Percentiles rank a stretch among this genome's conserved stretches.
These are phyloP conservation scores for Dryas alaskensis DNA, from an alignment of 306 rosid genomes.

Conservation along the genomic window DNA sequence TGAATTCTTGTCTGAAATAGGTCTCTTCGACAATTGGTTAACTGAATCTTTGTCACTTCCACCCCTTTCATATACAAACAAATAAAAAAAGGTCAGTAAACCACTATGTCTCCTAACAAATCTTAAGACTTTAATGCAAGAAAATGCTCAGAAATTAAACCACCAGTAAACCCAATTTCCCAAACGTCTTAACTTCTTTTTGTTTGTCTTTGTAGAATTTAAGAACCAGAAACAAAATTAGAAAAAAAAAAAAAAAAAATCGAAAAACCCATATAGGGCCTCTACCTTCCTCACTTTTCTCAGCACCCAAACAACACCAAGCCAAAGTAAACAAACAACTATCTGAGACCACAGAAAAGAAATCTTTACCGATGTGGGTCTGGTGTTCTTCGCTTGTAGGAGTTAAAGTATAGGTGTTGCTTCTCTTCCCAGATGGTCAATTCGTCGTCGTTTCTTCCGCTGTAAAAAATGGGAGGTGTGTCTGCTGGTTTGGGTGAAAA, in stretches of 20 bases:
- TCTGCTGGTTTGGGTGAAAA: conserved; percentile 21
- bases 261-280: background rate
- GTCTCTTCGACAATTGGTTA: conserved; percentile 2
- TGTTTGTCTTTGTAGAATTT: background rate
- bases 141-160: background rate
- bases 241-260: background rate
- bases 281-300: background rate
- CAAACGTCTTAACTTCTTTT: background rate
- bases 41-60: conserved; percentile 4
- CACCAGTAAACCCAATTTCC: background rate
- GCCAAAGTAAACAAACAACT: background rate
- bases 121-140: background rate
- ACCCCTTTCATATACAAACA: conserved; percentile 9
- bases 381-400: conserved; percentile 47
- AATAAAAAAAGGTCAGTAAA: background rate
- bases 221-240: conserved; percentile 3
- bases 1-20: background rate
- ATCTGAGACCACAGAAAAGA: too few relatives aligned
- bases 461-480: conserved; percentile 6
- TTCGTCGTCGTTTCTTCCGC: conserved; percentile 26
- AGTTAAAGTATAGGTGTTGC: conserved; percentile 40
- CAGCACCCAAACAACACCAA: background rate
- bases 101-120: background rate
- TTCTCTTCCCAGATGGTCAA: conserved; percentile 61
- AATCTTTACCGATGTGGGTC: conserved; percentile 29